Percentiles rank a stretch among this genome's conserved stretches.
phyloP scores from a whole-genome alignment of 306 rosid species.

The Alnus rubra region DNA sequence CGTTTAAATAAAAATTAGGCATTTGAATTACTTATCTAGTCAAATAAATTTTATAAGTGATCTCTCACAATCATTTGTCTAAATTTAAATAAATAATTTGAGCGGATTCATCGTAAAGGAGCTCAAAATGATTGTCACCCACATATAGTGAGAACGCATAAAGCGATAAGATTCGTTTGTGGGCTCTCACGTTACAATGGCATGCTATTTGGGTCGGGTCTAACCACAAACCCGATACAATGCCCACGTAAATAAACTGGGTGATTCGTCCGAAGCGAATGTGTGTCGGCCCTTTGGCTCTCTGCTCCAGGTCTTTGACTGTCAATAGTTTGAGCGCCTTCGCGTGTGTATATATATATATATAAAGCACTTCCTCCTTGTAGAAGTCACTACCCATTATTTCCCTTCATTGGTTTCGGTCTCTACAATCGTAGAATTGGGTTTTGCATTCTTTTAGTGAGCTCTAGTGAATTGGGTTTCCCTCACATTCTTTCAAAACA shows the following conservation, averaged over 20 bases:
- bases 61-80: no score
- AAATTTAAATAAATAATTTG: no score
- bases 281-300: conserved; percentile 62
- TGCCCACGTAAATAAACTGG: background rate
- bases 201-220: background rate
- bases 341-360: background rate
- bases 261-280: conserved; percentile 12
- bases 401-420: background rate
- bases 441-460: conserved; percentile 14
- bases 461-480: conserved; percentile 25
- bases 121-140: no score
- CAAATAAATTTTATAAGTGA: no score
- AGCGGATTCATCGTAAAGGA: no score
- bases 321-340: background rate
- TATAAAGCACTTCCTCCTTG: background rate
- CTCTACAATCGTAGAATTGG: background rate
- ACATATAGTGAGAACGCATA: background rate
- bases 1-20: no score
- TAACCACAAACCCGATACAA: background rate
- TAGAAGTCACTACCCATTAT: background rate
- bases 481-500: background rate
- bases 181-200: background rate
- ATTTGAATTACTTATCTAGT: no score
- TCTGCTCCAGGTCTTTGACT: no score
- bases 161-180: background rate